Evolutionary conservation across 768 basidiomycete species (phyloP), one percentile per base, ranked within the genome.

Genomic region (Rhizopogon salebrosus): DNA sequence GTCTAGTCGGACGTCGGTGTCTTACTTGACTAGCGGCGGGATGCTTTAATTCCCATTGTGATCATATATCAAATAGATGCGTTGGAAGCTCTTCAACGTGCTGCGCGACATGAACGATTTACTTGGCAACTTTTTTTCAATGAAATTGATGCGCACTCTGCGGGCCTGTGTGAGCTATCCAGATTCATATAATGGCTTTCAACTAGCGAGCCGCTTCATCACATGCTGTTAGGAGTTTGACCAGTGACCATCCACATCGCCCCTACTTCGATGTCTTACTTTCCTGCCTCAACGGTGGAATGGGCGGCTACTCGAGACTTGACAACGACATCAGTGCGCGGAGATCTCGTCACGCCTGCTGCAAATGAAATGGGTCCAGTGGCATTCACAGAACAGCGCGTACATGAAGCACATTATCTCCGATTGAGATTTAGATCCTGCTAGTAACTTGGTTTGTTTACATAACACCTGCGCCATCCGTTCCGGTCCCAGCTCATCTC

Each of bases 61-160:
- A 34, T 34, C 14, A 22, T 46, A 46, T 46, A 46, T 46, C 45
- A 46, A 46, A 46, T 46, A 46, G 45, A 46, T 34, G 31, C 8
- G 31, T 34, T 34, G 16, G 20, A n/a, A 22, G 31, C 7, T 34
- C 20, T 22, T 22, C 18, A 1, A 27, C 43, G 20, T 10, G 26
- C 29, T 34, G 18, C 20, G 29, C 45, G 31, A 46, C 35, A 9
- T 23, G 31, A 46, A 1, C 29, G 45, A 31, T 46, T 46, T 46
- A 14, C 18, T 22, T 34, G 20, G 13, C 7, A 16, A 23, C 31
- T 46, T 45, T n/a, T 31, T 16, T 46, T 22, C 43, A 31, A 31
- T 22, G 18, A 22, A 37, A 22, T 31, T 46, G 45, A 34, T 46
- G 31, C 45, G 31, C 22, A 10, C 14, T 46, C 3, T 9, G 2